Evolutionary conservation across 2,329 filamentous ascomycete genomes (phyloP).

Genomic region (Alternaria novae-zelandiae): DNA sequence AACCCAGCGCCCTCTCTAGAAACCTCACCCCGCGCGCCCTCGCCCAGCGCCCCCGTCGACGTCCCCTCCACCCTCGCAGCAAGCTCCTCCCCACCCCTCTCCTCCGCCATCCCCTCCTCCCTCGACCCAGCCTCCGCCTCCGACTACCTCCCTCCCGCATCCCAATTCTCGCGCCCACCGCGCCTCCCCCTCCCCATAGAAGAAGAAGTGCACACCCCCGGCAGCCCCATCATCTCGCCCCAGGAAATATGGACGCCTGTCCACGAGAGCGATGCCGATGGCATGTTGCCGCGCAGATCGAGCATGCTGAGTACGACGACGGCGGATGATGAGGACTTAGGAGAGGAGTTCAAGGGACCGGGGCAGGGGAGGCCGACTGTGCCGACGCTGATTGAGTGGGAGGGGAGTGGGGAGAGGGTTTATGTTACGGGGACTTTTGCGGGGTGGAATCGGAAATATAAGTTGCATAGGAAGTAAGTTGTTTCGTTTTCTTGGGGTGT

Average conservation of each 20-base stretch:
- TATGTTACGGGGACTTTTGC: slow-evolving; percentile 98
- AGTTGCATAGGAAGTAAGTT: slow-evolving; percentile 81
- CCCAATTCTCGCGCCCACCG: slow-evolving; percentile 72
- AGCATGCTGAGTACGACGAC: slow-evolving; percentile 61
- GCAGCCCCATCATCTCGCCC: slow-evolving; percentile 84
- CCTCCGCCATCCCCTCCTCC: slow-evolving; percentile 34
- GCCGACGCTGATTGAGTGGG: slow-evolving; percentile 86
- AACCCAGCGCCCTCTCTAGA: neutral
- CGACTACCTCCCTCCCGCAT: slow-evolving; percentile 49
- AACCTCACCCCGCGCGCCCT: slow-evolving; percentile 11
- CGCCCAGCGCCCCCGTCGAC: slow-evolving; percentile 49
- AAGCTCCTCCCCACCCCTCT: slow-evolving; percentile 28
- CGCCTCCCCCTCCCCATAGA: slow-evolving; percentile 92
- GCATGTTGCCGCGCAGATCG: slow-evolving; percentile 62
- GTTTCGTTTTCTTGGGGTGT: slow-evolving; percentile 34
- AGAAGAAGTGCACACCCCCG: slow-evolving; percentile 86
- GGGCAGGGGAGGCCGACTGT: slow-evolving; percentile 76
- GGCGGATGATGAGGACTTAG: slow-evolving; percentile 69
- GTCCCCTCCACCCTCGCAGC: slow-evolving; percentile 37
- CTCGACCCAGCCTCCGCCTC: slow-evolving; percentile 38
- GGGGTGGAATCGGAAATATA: slow-evolving; percentile 94
- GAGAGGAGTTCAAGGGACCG: slow-evolving; percentile 70
- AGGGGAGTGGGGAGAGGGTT: slow-evolving; percentile 80
- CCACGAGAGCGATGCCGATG: slow-evolving; percentile 54
- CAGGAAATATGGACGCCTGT: slow-evolving; percentile 63